Base-by-base conservation (phyloP, 371 early-diverging fungal genomes). In the Dichotomocladium elegans region DNA sequence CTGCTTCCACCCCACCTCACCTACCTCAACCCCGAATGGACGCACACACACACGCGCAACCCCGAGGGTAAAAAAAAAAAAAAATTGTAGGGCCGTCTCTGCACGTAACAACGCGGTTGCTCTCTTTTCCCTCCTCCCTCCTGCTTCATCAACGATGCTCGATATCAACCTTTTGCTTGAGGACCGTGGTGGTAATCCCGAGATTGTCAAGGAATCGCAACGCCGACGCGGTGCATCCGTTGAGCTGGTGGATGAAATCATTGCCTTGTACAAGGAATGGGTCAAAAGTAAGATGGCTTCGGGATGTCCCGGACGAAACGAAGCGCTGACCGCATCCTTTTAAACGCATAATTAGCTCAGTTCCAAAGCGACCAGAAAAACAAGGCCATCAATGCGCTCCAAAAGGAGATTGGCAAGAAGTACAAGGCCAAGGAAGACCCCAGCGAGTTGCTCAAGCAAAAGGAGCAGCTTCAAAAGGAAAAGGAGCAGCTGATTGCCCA, bases 141-240 rank as follows among this genome's bases (percentile, higher is more conserved):
- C n/a, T n/a, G n/a, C n/a, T n/a, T n/a, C n/a, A n/a, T n/a, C n/a
- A n/a, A n/a, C n/a, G n/a, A 89, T 89, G 90, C 73, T 92, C 56
- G 97, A 96, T 70, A 92, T 95, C 71, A 94, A 91, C 65, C 79
- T 94, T 57, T 86, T 98, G 56, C 80, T 93, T 46, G 84, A 80
- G 51, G 94, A 93, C 43, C 93, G 92, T 75, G 99, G 98, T 62
- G 97, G 97, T 50, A 91, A 97, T 60, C 97, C 97, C 17, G 96
- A 96, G 41, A 66, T 87, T 35, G 88, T 98, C 51, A 83, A 85
- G 54, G 94, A 95, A 70, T 97, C 98, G 35, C 95, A 97, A 77
- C 83, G 92, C 29, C 84, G 88, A 68, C 87, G 99, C 43, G 94
- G 92, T 37, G 92, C 81, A 54, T 59, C 79, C 15, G 93, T 90